Evolutionary conservation across 2,329 filamentous ascomycete genomes (phyloP), one percentile per base, ranked within the genome.

Genomic region (Biscogniauxia mediterranea): DNA sequence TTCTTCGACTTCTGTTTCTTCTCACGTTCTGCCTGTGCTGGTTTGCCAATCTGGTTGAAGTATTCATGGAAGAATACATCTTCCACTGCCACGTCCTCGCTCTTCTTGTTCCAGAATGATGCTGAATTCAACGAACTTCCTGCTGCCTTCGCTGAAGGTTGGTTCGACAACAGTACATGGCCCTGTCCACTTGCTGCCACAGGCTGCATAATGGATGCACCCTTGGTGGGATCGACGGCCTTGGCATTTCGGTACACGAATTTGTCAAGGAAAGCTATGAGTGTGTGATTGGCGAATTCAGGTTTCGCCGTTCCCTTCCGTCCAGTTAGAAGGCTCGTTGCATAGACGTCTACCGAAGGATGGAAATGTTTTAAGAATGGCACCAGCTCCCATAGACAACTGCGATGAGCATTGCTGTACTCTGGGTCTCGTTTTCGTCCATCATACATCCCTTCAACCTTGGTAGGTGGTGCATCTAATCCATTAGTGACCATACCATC

Each of bases 31-130:
- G 80, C 78, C 73, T 89, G 85, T 60, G 75, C 74, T 56, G 82
- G 79, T 76, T 88, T 92, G 64, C 87, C 87, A 59, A 91, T 78
- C 64, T 89, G 85, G 62, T 86, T 89, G 78, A 99, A 99, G 85
- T 99, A 99, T 67, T 92, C 89, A 76, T 99, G 95, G 85, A 99
- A 99, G 85, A 99, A 99, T 49, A 93, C 91, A 73, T 99, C 95
- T 67, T 99, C 93, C 0, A 88, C 92, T 2, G 90, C 88, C 52
- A 99, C 89, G 58, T 98, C 89, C 65, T 92, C 89, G n/a, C 85
- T 83, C 79, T 92, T 93, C 85, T 92, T 92, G 71, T 89, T 89
- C 92, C 93, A 97, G 82, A 99, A 99, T 2, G 86, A 81, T 64
- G 96, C 90, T 1, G 89, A 89, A 77, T 99, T 99, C 75, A 99